Percentiles rank a stretch among this genome's conserved stretches.
Conservation (phyloP, 352 stramenopile species). For the Globisporangium viniferum region DNA sequence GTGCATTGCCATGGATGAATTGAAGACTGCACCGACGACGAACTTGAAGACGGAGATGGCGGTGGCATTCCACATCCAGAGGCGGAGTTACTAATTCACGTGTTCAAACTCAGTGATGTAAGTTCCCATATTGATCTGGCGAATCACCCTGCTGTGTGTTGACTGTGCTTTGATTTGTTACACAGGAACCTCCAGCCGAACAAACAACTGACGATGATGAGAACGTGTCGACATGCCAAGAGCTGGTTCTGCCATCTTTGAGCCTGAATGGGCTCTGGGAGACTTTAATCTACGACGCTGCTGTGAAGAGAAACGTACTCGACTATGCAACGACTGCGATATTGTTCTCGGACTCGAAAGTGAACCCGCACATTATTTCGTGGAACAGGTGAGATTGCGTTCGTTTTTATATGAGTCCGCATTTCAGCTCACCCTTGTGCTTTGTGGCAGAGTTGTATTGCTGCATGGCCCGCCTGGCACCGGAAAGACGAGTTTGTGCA, state of each 20-base stretch:
- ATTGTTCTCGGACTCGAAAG: conserved; percentile 83
- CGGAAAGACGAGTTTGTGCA: conserved; percentile 91
- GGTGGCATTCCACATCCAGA: conserved; percentile 14
- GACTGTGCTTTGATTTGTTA: neutral
- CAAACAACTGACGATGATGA: conserved; percentile 81
- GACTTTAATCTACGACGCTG: conserved; percentile 81
- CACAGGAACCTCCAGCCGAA: conserved; percentile 60
- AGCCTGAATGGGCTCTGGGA: conserved; percentile 78
- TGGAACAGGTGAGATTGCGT: conserved; percentile 72
- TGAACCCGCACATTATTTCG: conserved; percentile 88
- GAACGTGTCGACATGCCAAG: conserved; percentile 76
- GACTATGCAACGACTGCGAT: conserved; percentile 89
- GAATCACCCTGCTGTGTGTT: neutral
- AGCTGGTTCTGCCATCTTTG: conserved; percentile 60
- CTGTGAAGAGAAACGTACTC: conserved; percentile 79
- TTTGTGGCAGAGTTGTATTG: conserved; percentile 65
- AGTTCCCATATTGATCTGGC: neutral
- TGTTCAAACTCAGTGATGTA: conserved; percentile 75
- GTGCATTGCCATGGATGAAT: conserved; percentile 11
- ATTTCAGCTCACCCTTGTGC: neutral
- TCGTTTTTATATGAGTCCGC: neutral
- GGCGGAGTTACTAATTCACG: conserved; percentile 53
- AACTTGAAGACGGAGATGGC: conserved; percentile 16
- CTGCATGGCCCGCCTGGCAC: conserved; percentile 92
- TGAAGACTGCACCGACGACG: neutral